phyloP scores from a whole-genome alignment of 129 eudicot species.

The Calendula officinalis region DNA sequence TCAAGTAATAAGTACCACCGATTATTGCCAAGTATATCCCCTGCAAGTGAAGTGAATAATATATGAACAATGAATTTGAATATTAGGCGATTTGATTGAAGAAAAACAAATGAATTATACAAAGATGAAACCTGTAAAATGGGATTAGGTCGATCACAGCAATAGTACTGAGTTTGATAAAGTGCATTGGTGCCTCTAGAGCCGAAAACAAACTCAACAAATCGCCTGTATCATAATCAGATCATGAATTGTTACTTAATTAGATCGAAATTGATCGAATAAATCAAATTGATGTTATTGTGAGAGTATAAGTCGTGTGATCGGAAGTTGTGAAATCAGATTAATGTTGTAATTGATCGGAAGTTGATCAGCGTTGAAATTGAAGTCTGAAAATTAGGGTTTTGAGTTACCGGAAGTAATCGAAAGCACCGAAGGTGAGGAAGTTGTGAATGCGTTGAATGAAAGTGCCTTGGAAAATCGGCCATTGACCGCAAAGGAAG shows the following conservation, averaged over 20 bases:
- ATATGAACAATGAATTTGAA: not conserved
- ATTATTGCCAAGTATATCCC: conserved; percentile 62
- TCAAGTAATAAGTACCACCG: conserved; percentile 69
- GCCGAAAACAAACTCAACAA: conserved; percentile 55
- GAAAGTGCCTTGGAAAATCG: conserved; percentile 86
- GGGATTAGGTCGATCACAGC: conserved; percentile 95
- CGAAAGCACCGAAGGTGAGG: conserved; percentile 82
- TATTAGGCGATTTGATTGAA: conserved; percentile 10
- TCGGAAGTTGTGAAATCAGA: too few relatives aligned
- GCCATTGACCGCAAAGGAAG: conserved; percentile 94
- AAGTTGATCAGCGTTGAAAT: not conserved
- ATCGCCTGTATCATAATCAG: conserved; percentile 52
- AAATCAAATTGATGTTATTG: not conserved
- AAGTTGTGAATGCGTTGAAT: conserved; percentile 59
- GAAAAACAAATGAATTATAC: not conserved
- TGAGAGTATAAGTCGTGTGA: not conserved
- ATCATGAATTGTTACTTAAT: not conserved
- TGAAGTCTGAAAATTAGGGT: not conserved
- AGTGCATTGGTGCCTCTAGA: conserved; percentile 71
- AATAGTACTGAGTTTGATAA: conserved; percentile 58
- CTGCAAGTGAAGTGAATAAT: conserved; percentile 45
- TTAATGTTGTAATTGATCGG: not conserved
- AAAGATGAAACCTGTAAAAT: conserved; percentile 63
- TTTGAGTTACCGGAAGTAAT: conserved; percentile 57
- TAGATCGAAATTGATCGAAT: not conserved